phyloP scores from a whole-genome alignment of 805 yeast genomes.

The Hanseniaspora osmophila region DNA sequence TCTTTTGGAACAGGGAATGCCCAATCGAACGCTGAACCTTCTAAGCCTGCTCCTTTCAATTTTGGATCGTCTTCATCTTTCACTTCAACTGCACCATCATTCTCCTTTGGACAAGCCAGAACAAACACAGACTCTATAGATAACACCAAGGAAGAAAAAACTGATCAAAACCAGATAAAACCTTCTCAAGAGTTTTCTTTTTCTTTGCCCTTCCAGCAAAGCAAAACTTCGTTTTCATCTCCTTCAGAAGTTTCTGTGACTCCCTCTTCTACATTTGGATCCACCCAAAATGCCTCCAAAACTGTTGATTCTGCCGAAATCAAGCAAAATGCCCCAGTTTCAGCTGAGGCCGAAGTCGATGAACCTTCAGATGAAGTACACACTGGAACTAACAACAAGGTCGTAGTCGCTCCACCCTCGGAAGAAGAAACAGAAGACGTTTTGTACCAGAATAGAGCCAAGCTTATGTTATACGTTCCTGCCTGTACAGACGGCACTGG shows the following conservation, averaged over 20 bases:
- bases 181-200: conserved; percentile 24
- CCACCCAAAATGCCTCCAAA: not conserved
- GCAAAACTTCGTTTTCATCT: conserved; percentile 9
- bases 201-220: conserved; percentile 21
- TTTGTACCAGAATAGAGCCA: conserved; percentile 52
- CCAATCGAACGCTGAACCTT: conserved; percentile 1
- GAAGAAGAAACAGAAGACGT: conserved; percentile 78
- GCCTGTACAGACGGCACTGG: conserved; percentile 26
- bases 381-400: conserved; percentile 34
- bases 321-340: not conserved
- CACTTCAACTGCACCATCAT: conserved; percentile 12
- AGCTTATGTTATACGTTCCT: conserved; percentile 47
- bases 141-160: not conserved
- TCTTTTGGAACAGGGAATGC: conserved; percentile 11
- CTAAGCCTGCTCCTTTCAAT: conserved; percentile 5
- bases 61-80: conserved; percentile 11
- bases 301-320: conserved; percentile 8
- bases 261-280: too few species aligned
- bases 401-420: conserved; percentile 26
- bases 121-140: not conserved
- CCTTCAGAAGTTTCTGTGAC: not conserved
- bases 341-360: conserved; percentile 2
- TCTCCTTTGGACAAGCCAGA: conserved; percentile 12
- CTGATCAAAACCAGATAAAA: conserved; percentile 6
- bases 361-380: conserved; percentile 25